A percentile compares a stretch with the other conserved stretches of the same genome.
Evolutionary conservation across 2,329 filamentous ascomycete species (phyloP).

Genomic region (Exophiala mesophila): DNA sequence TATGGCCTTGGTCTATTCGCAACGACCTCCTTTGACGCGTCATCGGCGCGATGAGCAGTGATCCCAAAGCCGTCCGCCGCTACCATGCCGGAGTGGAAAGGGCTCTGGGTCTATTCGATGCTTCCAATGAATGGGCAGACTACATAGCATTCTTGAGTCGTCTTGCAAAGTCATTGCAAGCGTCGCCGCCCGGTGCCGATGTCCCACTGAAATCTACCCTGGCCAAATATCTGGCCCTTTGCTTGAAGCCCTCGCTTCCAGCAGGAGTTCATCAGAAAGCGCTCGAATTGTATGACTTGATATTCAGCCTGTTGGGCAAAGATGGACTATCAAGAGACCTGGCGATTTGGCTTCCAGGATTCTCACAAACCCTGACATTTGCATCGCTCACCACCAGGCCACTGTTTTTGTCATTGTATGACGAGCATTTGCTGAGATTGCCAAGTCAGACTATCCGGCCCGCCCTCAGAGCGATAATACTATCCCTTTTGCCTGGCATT

Average conservation of each 20-base stretch:
- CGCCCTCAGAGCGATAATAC: conserved; percentile 81
- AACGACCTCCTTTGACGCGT: too few species aligned
- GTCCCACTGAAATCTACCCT: conserved; percentile 80
- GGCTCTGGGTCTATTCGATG: conserved; percentile 84
- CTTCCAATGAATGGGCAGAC: conserved; percentile 96
- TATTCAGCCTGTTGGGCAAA: conserved; percentile 72
- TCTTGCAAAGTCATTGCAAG: conserved; percentile 86
- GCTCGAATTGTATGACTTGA: conserved; percentile 84
- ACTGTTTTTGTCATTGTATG: conserved; percentile 76
- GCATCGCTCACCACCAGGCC: conserved; percentile 88
- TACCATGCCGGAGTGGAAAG: conserved; percentile 87
- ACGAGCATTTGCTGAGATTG: conserved; percentile 70
- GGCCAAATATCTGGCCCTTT: conserved; percentile 89
- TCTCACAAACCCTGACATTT: conserved; percentile 86
- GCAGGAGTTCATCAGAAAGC: conserved; percentile 98
- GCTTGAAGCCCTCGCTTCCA: conserved; percentile 84
- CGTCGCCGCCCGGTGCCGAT: conserved; percentile 64
- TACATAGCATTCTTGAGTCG: conserved; percentile 96
- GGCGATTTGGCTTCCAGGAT: conserved; percentile 79
- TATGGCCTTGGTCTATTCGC: too few species aligned
- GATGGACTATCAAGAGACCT: conserved; percentile 78
- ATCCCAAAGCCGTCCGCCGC: conserved; percentile 69
- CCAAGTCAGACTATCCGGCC: conserved; percentile 70
- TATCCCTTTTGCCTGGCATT: conserved; percentile 83
- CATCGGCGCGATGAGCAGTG: conserved; percentile 32